These are phyloP conservation scores for Penicillium diatomitis DNA, from an alignment of 495 filamentous ascomycete species.

Conservation along the genomic window DNA sequence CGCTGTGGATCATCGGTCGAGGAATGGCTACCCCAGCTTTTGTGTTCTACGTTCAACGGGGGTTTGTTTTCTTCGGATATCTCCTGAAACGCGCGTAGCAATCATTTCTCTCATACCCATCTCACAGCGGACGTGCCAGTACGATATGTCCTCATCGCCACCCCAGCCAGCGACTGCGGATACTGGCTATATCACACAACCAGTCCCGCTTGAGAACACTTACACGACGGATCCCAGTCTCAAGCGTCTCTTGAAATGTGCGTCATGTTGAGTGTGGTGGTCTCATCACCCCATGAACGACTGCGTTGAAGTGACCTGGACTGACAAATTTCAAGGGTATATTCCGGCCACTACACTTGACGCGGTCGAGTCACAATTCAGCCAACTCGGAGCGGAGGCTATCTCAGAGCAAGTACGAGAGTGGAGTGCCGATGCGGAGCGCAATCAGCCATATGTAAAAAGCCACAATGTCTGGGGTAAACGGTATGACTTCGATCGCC, in stretches of 20 bases:
- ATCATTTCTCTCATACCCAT: too few species aligned
- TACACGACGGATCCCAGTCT: constrained; percentile 27
- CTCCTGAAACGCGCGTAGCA: too few species aligned
- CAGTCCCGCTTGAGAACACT: constrained; percentile 19
- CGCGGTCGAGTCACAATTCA: constrained; percentile 15
- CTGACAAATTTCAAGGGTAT: constrained; percentile 19
- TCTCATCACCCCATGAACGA: too few species aligned
- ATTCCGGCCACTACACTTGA: constrained; percentile 13
- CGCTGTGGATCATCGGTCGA: too few species aligned
- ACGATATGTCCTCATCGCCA: constrained; percentile 35
- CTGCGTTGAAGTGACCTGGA: too few species aligned
- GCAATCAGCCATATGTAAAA: constrained; percentile 30
- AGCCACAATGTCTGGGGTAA: constrained; percentile 31
- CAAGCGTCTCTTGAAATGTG: constrained; percentile 18
- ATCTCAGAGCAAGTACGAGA: constrained; percentile 22
- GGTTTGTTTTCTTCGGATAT: too few species aligned
- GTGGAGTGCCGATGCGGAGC: constrained; percentile 30
- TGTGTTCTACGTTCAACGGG: too few species aligned
- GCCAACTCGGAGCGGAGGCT: constrained; percentile 23
- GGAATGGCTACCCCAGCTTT: too few species aligned
- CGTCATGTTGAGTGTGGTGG: not conserved
- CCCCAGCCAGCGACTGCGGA: constrained; percentile 23
- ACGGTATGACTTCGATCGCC: constrained; percentile 28
- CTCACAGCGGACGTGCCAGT: not conserved
- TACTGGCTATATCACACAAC: constrained; percentile 24